Evolutionary conservation across 2,329 filamentous ascomycete genomes (phyloP), one percentile per base, ranked within the genome.

Genomic region (Didymella pinodella): DNA sequence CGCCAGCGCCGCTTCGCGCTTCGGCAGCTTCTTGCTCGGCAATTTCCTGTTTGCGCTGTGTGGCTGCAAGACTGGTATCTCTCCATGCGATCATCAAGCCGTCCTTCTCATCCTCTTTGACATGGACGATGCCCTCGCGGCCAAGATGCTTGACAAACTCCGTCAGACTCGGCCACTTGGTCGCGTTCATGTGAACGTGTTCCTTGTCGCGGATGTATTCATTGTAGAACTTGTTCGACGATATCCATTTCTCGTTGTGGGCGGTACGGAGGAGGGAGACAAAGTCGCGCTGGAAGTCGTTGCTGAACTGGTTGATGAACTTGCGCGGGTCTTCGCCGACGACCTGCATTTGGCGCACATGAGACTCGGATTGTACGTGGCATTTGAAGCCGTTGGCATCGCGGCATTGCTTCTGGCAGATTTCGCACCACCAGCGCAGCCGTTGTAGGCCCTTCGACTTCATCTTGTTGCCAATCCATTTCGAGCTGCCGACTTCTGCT

Each of bases 171-270:
- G 89, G 86, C 93, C 93, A 98, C 70, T 90, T 89, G 0, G 95
- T 98, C 7, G 92, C 84, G 77, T 97, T 97, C 90, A 98, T 93
- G 75, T 98, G 95, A 8, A 95, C 82, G 74, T 98, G 94, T 70
- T 77, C 75, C 57, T 78, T 78, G 25, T 78, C 90, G 16, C 87
- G 84, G 67, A 98, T 97, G 70, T 96, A 95, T 72, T 93, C 89
- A 75, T 98, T 92, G 78, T 99, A 99, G 76, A 98, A 98, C 62
- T 91, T 88, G 72, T 99, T 99, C 50, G 93, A 86, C 32, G 93
- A 86, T 1, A 98, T 88, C 69, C 88, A 86, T 77, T 99, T 99
- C 78, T 97, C 93, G 63, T 93, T 92, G 71, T 99, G 95, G 0
- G 89, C 86, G 0, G 93, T 97, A 57, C 87, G 85, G 7, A 99